Percentiles rank a stretch among this genome's conserved stretches.
Evolutionary conservation across 2,329 filamentous ascomycete species (phyloP).

Genomic region (Phaeoacremonium minimum): DNA sequence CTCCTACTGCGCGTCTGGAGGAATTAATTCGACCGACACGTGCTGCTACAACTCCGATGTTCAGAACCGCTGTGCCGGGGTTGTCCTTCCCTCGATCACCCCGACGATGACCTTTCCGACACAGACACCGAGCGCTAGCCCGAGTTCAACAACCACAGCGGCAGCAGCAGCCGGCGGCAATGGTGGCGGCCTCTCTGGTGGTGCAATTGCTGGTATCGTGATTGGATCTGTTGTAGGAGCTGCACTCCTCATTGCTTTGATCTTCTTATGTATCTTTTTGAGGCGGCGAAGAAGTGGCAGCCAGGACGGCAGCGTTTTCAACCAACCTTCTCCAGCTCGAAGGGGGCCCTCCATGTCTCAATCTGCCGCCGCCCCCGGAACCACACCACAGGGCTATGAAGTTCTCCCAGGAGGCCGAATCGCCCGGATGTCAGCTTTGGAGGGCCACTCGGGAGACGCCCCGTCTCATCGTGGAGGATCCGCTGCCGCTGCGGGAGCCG

Average conservation of each 20-base stretch:
- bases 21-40: conserved; percentile 88
- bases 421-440: conserved; percentile 90
- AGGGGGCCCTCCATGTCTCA: conserved; percentile 40
- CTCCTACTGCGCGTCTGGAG: conserved; percentile 77
- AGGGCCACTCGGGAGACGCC: conserved; percentile 65
- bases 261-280: conserved; percentile 62
- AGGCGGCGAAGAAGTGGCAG: conserved; percentile 51
- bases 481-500: conserved; percentile 39
- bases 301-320: conserved; percentile 73
- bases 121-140: conserved; percentile 36
- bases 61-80: conserved; percentile 66
- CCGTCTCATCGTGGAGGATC: conserved; percentile 46
- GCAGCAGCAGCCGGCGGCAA: conserved; percentile 17
- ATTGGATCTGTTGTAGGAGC: conserved; percentile 73
- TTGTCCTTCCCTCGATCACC: conserved; percentile 73
- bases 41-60: conserved; percentile 84
- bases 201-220: conserved; percentile 86
- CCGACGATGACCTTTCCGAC: conserved; percentile 62
- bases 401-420: conserved; percentile 84
- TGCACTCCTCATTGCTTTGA: conserved; percentile 62
- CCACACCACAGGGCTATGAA: conserved; percentile 56
- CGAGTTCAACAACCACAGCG: conserved; percentile 26
- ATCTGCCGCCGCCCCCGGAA: conserved; percentile 20
- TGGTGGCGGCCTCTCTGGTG: conserved; percentile 61
- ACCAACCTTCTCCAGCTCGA: conserved; percentile 77